Evolutionary conservation across 2,329 filamentous ascomycete genomes (phyloP).

Genomic region (Fusarium udum): DNA sequence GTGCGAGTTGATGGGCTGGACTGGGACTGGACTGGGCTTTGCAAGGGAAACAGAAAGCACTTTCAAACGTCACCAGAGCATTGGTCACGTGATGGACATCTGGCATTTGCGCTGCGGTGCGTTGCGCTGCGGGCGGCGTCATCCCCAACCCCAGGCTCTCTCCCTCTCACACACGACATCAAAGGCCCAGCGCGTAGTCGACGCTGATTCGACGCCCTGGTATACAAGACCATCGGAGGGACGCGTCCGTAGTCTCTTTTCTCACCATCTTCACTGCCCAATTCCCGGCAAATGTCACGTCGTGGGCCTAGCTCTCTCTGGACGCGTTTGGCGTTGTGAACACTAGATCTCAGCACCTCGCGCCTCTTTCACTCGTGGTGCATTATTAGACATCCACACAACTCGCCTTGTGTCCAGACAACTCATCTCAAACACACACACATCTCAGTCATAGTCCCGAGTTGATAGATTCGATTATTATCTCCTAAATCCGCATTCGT

Average conservation of each 20-base stretch:
- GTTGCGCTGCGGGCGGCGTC: conserved; percentile 32
- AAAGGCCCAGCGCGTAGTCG: conserved; percentile 23
- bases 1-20: conserved; percentile 45
- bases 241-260: conserved; percentile 28
- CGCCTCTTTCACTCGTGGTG: conserved; percentile 41
- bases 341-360: conserved; percentile 29
- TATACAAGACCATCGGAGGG: conserved; percentile 22
- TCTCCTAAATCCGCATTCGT: conserved; percentile 43
- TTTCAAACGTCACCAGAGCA: conserved; percentile 49
- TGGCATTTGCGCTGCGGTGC: conserved; percentile 13
- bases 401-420: conserved; percentile 45
- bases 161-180: conserved; percentile 28
- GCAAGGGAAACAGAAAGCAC: conserved; percentile 43
- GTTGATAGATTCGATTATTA: conserved; percentile 39
- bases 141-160: conserved; percentile 33
- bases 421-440: conserved; percentile 41
- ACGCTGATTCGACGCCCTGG: conserved; percentile 35
- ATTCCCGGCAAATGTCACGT: conserved; percentile 7
- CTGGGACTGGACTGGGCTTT: conserved; percentile 10
- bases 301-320: background rate
- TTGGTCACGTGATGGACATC: conserved; percentile 47
- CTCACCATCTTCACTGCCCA: conserved; percentile 14
- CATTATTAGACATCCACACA: conserved; percentile 44
- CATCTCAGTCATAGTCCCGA: conserved; percentile 31
- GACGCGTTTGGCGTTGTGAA: conserved; percentile 35